phyloP scores from a whole-genome alignment of 345 rosid species.

The Eucalyptus sp. region DNA sequence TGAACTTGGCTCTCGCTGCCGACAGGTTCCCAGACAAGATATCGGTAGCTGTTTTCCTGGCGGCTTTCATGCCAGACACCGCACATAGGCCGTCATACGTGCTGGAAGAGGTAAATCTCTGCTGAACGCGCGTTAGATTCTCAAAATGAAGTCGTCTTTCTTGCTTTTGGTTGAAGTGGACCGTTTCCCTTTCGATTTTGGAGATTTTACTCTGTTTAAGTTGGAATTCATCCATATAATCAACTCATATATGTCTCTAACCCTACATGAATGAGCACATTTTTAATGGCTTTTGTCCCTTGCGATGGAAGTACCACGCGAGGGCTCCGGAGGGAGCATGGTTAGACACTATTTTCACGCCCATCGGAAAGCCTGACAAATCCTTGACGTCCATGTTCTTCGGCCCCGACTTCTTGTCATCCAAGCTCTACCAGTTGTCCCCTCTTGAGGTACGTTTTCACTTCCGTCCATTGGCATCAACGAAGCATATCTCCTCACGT shows the following conservation, averaged over 20 bases:
- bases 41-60: neutral
- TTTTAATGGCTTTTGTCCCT: neutral
- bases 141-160: neutral
- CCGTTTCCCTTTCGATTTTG: neutral
- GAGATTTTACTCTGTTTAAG: neutral
- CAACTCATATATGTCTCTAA: neutral
- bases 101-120: neutral
- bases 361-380: neutral
- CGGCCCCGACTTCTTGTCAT: constrained; percentile 6
- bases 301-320: neutral
- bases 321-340: neutral
- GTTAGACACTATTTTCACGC: constrained; percentile 5
- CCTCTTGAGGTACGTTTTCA: neutral
- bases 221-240: neutral
- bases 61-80: neutral
- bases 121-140: neutral
- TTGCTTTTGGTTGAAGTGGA: neutral
- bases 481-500: neutral
- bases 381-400: neutral
- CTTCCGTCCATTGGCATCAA: neutral
- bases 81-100: neutral
- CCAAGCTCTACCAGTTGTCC: constrained; percentile 7
- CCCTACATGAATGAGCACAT: neutral
- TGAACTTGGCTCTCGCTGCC: constrained; percentile 32
- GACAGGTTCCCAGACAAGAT: neutral